Evolutionary conservation across 805 yeast species (phyloP).

Genomic region (Yarrowia phangngaensis): DNA sequence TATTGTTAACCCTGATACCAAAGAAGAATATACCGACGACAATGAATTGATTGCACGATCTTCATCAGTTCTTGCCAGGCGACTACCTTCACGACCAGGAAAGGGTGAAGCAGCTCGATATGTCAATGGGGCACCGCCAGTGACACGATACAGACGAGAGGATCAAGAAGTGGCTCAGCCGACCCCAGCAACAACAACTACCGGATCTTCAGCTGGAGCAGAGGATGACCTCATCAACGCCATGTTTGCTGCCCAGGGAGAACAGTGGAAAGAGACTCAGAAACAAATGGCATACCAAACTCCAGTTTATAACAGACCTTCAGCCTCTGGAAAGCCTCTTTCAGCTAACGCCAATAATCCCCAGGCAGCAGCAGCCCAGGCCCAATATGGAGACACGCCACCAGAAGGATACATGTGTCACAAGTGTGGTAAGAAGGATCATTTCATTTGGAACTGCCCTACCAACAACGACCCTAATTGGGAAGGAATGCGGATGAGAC

Average conservation of each 20-base stretch:
- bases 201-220: slow-evolving; percentile 29
- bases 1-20: slow-evolving; percentile 66
- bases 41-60: slow-evolving; percentile 89
- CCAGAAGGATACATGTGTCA: slow-evolving; percentile 97
- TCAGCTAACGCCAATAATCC: slow-evolving; percentile 39
- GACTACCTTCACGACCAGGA: slow-evolving; percentile 60
- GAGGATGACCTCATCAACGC: slow-evolving; percentile 87
- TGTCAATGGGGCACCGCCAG: slow-evolving; percentile 50
- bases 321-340: slow-evolving; percentile 27
- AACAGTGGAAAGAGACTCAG: slow-evolving; percentile 93
- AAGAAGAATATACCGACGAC: slow-evolving; percentile 79
- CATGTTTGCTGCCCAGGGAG: slow-evolving; percentile 91
- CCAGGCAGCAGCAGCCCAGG: slow-evolving; percentile 52
- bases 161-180: slow-evolving; percentile 34
- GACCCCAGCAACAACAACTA: slow-evolving; percentile 30
- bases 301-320: slow-evolving; percentile 51
- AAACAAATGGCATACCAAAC: slow-evolving; percentile 83
- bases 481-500: slow-evolving; percentile 84
- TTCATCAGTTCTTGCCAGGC: slow-evolving; percentile 69
- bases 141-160: slow-evolving; percentile 39
- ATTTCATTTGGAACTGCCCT: slow-evolving; percentile 95
- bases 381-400: slow-evolving; percentile 45
- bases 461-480: slow-evolving; percentile 87
- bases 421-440: slow-evolving; percentile 92
- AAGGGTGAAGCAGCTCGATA: slow-evolving; percentile 57